A percentile compares a stretch with the other conserved stretches of the same genome.
These are phyloP conservation scores for Vickermania spadyakhi DNA, from an alignment of 208 protist species.

Conservation along the genomic window DNA sequence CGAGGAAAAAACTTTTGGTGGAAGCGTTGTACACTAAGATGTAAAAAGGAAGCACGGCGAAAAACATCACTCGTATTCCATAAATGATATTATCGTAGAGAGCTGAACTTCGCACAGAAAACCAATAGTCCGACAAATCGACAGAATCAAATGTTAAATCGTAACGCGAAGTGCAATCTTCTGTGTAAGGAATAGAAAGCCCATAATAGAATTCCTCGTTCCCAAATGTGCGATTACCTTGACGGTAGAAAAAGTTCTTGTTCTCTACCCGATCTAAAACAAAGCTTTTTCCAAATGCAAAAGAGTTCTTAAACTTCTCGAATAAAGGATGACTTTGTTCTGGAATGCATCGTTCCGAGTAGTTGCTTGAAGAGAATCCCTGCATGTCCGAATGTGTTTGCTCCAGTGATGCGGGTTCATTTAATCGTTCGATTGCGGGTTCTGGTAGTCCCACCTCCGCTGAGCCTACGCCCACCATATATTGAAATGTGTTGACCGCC, in stretches of 20 bases:
- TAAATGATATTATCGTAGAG: constrained; percentile 23
- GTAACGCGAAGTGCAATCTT: background rate
- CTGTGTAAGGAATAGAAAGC: background rate
- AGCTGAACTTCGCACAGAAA: constrained; percentile 19
- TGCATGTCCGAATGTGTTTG: background rate
- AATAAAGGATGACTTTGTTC: background rate
- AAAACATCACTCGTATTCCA: constrained; percentile 28
- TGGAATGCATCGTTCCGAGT: background rate
- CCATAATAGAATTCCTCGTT: background rate
- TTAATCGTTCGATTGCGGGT: background rate
- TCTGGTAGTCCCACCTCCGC: background rate
- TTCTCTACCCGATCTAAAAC: background rate
- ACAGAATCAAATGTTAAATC: constrained; percentile 15
- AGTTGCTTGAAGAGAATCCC: background rate
- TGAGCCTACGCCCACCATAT: background rate
- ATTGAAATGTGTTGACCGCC: background rate
- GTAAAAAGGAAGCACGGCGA: constrained; percentile 31
- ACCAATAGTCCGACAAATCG: constrained; percentile 18
- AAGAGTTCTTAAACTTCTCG: background rate
- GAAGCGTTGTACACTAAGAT: constrained; percentile 19
- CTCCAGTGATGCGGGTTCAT: background rate
- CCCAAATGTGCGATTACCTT: background rate
- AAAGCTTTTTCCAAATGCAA: constrained; percentile 1
- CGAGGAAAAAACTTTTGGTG: constrained; percentile 21
- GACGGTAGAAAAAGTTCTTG: background rate